Conservation (phyloP, 2,329 filamentous ascomycete genomes). For the Verticillium alfalfae region DNA sequence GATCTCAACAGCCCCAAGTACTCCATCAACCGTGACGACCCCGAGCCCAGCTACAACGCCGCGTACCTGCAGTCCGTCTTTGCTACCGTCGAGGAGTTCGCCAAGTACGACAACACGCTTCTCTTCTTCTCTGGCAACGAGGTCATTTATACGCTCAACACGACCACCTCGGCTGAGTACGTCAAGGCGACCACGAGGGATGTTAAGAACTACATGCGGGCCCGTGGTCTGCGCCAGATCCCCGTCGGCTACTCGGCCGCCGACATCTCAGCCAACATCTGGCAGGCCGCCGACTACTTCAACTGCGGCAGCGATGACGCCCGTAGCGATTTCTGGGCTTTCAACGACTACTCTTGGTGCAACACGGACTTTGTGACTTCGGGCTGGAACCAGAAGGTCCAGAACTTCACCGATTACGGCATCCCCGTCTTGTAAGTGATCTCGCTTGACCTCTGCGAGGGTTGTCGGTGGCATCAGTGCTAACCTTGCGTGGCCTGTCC, state of each 20-base stretch:
- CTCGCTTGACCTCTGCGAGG: conserved; percentile 1
- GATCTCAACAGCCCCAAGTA: conserved; percentile 89
- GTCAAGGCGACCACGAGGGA: conserved; percentile 77
- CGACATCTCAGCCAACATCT: conserved; percentile 78
- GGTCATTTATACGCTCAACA: conserved; percentile 65
- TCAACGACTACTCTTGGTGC: conserved; percentile 89
- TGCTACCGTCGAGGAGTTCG: conserved; percentile 80
- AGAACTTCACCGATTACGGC: conserved; percentile 81
- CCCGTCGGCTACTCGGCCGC: conserved; percentile 73
- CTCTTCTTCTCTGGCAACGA: conserved; percentile 83
- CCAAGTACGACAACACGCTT: conserved; percentile 78
- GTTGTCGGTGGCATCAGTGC: not conserved
- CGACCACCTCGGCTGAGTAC: conserved; percentile 62
- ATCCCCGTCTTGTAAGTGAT: conserved; percentile 68
- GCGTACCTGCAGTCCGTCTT: conserved; percentile 81
- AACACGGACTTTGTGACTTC: conserved; percentile 63
- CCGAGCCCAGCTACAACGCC: conserved; percentile 74
- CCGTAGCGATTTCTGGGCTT: conserved; percentile 83
- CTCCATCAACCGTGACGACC: conserved; percentile 74
- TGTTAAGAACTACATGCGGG: conserved; percentile 64
- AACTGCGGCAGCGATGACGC: conserved; percentile 84
- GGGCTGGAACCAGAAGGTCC: conserved; percentile 84
- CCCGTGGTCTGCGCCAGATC: conserved; percentile 56
- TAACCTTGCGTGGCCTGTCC: conserved; percentile 54
- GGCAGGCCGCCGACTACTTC: conserved; percentile 85